phyloP scores from a whole-genome alignment of 768 basidiomycete genomes.

The Cystofilobasidium macerans region DNA sequence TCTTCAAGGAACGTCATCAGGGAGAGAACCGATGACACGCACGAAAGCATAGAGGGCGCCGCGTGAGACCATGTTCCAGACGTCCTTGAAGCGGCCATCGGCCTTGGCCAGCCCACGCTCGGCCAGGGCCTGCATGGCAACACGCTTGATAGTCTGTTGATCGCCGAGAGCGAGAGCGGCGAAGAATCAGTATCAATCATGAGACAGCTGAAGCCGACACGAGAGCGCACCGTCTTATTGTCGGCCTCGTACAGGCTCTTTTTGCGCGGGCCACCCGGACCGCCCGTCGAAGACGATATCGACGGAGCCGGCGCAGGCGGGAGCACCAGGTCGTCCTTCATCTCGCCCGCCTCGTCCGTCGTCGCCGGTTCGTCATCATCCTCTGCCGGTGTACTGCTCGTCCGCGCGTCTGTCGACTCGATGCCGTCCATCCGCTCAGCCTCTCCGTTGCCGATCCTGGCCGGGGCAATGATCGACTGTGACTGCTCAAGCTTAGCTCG shows the following conservation, averaged over 20 bases:
- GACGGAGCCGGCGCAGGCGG: neutral
- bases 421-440: too few relatives aligned
- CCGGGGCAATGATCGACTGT: neutral
- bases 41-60: constrained; percentile 1
- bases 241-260: neutral
- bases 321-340: neutral
- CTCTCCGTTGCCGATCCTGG: neutral
- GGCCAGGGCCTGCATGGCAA: constrained; percentile 5
- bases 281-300: neutral
- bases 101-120: constrained; percentile 7
- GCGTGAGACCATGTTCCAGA: constrained; percentile 8
- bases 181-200: neutral
- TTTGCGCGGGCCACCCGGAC: neutral
- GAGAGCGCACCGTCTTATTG: constrained; percentile 6
- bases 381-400: neutral
- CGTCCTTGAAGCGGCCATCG: neutral
- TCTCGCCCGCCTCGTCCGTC: neutral
- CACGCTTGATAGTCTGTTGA: constrained; percentile 6
- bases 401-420: too few relatives aligned
- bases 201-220: neutral
- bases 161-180: neutral
- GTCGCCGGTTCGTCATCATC: neutral
- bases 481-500: too few relatives aligned
- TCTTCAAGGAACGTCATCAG: neutral
- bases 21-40: neutral